These are phyloP conservation scores for Mixia osmundae DNA, from an alignment of 1,284 basidiomycete genomes.

Conservation along the genomic window DNA sequence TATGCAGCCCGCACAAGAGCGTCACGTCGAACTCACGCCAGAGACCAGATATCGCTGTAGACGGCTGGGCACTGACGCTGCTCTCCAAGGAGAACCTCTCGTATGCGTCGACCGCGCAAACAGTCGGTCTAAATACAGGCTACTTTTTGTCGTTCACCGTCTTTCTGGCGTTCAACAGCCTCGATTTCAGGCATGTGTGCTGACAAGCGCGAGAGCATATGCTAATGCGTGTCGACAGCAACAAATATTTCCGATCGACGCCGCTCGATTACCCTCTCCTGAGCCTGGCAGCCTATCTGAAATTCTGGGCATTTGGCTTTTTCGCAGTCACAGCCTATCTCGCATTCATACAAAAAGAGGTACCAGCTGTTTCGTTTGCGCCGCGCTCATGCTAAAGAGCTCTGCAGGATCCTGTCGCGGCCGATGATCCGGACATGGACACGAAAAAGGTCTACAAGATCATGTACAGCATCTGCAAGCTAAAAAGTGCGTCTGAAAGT, in stretches of 20 bases:
- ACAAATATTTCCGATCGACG: slow-evolving; percentile 41
- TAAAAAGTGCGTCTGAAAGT: slow-evolving; percentile 41
- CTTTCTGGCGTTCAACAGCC: slow-evolving; percentile 87
- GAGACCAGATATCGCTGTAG: slow-evolving; percentile 71
- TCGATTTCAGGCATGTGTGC: too few species aligned
- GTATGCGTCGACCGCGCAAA: slow-evolving; percentile 94
- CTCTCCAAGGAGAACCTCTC: slow-evolving; percentile 85
- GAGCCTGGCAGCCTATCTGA: slow-evolving; percentile 55
- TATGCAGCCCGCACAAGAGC: slow-evolving; percentile 20
- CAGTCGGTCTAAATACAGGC: slow-evolving; percentile 86
- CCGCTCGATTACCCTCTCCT: slow-evolving; percentile 53
- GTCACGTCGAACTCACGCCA: neutral
- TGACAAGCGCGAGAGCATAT: too few species aligned
- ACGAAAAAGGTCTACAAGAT: slow-evolving; percentile 74
- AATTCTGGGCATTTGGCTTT: slow-evolving; percentile 64
- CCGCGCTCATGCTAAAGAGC: neutral
- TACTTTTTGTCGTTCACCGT: slow-evolving; percentile 94
- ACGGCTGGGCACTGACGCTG: slow-evolving; percentile 92
- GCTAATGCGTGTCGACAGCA: too few species aligned
- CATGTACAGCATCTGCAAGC: slow-evolving; percentile 79
- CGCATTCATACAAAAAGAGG: slow-evolving; percentile 70
- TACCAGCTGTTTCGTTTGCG: slow-evolving; percentile 18
- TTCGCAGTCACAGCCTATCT: slow-evolving; percentile 69
- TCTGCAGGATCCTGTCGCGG: slow-evolving; percentile 41
- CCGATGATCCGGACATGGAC: slow-evolving; percentile 56